Evolutionary conservation across 2,329 filamentous ascomycete species (phyloP).

Genomic region (Pochonia chlamydosporia): DNA sequence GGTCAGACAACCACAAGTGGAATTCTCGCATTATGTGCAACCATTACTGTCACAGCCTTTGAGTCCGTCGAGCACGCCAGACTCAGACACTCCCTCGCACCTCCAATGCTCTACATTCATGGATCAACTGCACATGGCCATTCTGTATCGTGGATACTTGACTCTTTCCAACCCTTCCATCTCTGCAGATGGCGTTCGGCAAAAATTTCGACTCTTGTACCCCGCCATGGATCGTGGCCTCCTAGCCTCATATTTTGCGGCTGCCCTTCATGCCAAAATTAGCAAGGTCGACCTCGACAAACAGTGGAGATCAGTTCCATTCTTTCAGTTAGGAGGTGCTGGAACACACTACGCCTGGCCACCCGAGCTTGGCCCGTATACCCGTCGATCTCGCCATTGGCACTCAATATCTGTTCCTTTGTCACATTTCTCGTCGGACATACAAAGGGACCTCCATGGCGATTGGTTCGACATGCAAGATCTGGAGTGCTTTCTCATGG

Average conservation of each 20-base stretch:
- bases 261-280: constrained; percentile 9
- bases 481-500: constrained; percentile 10
- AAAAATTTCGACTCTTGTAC: constrained; percentile 10
- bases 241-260: constrained; percentile 11
- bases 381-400: not conserved
- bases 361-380: constrained; percentile 1
- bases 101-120: constrained; percentile 8
- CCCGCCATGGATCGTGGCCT: constrained; percentile 8
- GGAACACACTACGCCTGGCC: constrained; percentile 37
- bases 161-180: constrained; percentile 9
- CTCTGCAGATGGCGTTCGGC: constrained; percentile 4
- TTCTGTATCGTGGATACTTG: constrained; percentile 11
- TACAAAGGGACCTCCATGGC: constrained; percentile 9
- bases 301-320: constrained; percentile 31
- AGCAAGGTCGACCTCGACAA: not conserved
- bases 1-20: not conserved
- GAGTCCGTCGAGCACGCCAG: not conserved
- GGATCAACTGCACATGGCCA: constrained; percentile 10
- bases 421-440: constrained; percentile 7
- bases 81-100: not conserved
- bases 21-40: not conserved
- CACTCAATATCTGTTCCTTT: constrained; percentile 7
- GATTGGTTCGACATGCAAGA: constrained; percentile 16
- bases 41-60: not conserved
- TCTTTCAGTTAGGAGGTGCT: constrained; percentile 58